Conservation (phyloP, 169 alveolate species). For the Cryptosporidium muris region DNA sequence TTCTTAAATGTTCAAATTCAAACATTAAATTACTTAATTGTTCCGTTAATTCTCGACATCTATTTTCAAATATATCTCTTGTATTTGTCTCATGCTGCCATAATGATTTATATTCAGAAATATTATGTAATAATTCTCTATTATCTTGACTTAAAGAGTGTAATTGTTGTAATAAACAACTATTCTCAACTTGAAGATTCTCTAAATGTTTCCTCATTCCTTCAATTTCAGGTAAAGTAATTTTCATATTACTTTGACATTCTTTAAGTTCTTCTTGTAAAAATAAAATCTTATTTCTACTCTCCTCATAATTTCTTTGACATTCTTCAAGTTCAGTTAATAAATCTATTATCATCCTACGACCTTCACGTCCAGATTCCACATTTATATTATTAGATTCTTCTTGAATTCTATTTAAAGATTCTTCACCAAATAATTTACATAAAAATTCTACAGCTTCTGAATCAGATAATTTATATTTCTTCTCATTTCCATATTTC, state of each 20-base stretch:
- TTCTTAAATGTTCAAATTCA: not conserved
- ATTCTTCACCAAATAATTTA: slow-evolving; percentile 45
- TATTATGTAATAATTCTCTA: slow-evolving; percentile 16
- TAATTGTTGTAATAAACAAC: slow-evolving; percentile 30
- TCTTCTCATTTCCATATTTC: not conserved
- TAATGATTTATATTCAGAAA: slow-evolving; percentile 34
- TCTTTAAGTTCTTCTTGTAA: slow-evolving; percentile 40
- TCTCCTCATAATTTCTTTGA: slow-evolving; percentile 26
- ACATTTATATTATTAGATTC: not conserved
- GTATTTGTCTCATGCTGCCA: slow-evolving; percentile 64
- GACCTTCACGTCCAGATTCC: not conserved
- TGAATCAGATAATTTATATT: not conserved
- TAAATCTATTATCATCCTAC: slow-evolving; percentile 34
- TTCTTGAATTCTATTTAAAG: slow-evolving; percentile 6
- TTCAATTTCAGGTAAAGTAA: slow-evolving; percentile 60
- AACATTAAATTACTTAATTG: slow-evolving; percentile 10
- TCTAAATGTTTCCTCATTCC: slow-evolving; percentile 33
- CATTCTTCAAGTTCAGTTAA: slow-evolving; percentile 47
- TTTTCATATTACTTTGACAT: slow-evolving; percentile 30
- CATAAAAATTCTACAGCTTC: slow-evolving; percentile 41
- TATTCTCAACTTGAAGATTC: slow-evolving; percentile 53
- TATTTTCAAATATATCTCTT: slow-evolving; percentile 57
- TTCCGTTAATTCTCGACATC: slow-evolving; percentile 29
- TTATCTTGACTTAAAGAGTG: slow-evolving; percentile 63
- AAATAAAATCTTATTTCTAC: not conserved